Conservation (phyloP, 164 flowering plant species). For the Magnolia sinica region DNA sequence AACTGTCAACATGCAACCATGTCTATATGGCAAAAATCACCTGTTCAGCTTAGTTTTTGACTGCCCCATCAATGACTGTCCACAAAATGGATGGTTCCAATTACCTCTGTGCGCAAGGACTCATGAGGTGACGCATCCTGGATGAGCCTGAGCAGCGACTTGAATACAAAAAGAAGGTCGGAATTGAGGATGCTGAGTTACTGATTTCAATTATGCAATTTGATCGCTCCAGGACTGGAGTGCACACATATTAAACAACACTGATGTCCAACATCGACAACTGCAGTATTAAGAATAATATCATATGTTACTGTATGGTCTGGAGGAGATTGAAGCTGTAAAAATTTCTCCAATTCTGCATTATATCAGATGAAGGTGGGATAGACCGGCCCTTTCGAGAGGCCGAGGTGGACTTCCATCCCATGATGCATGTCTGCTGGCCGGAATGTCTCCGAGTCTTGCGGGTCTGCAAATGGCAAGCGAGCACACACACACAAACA, state of each 20-base stretch:
- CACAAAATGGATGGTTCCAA: no score
- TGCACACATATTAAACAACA: neutral
- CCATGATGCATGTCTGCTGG: conserved; percentile 87
- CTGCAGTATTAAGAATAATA: neutral
- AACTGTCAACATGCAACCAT: no score
- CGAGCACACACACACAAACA: neutral
- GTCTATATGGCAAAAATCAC: no score
- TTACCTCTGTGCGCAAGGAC: no score
- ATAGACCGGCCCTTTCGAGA: conserved; percentile 74
- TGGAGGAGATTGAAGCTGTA: neutral
- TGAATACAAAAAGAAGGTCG: no score
- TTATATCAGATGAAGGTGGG: conserved; percentile 60
- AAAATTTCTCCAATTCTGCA: neutral
- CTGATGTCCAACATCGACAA: neutral
- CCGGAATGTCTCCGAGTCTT: conserved; percentile 60
- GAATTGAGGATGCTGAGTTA: no score
- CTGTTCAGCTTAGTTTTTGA: no score
- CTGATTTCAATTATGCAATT: neutral
- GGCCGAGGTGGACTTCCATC: conserved; percentile 80
- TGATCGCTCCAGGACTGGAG: neutral
- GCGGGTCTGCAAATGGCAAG: conserved; percentile 57
- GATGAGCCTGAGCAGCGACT: no score
- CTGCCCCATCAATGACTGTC: no score
- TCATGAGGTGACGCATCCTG: no score
- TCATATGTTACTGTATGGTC: neutral